phyloP scores from a whole-genome alignment of 441 rosid species.

The Omphalea diandra region DNA sequence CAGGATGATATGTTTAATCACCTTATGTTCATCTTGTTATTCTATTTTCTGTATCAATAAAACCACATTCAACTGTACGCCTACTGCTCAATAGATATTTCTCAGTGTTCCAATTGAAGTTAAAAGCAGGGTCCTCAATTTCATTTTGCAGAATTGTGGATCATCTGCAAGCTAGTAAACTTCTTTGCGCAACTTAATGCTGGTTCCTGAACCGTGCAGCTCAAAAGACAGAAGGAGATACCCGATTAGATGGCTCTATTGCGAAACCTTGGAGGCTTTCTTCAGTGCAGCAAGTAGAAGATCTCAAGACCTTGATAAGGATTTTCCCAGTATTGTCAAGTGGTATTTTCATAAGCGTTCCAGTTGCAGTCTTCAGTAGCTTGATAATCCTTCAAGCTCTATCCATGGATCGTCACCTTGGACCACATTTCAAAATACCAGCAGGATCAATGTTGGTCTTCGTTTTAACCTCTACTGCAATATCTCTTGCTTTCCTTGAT shows the following conservation, averaged over 20 bases:
- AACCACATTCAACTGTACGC: too few relatives aligned
- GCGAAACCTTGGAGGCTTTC: slow-evolving; percentile 44
- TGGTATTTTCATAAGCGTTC: slow-evolving; percentile 35
- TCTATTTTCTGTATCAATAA: too few relatives aligned
- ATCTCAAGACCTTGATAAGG: slow-evolving; percentile 47
- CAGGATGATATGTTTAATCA: too few relatives aligned
- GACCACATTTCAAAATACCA: slow-evolving; percentile 41
- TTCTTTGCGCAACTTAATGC: background rate
- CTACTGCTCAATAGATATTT: too few relatives aligned
- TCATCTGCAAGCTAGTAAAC: background rate
- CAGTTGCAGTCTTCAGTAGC: slow-evolving; percentile 36
- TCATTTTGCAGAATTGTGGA: background rate
- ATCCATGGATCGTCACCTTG: slow-evolving; percentile 41
- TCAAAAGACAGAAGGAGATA: slow-evolving; percentile 31
- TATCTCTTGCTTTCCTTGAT: slow-evolving; percentile 39
- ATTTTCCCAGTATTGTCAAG: slow-evolving; percentile 48
- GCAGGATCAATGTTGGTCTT: slow-evolving; percentile 53
- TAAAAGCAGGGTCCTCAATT: background rate
- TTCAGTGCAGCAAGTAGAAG: slow-evolving; percentile 60
- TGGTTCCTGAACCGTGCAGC: slow-evolving; percentile 39
- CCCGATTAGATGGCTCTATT: slow-evolving; percentile 21
- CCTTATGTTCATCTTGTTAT: too few relatives aligned
- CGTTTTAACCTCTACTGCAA: slow-evolving; percentile 37
- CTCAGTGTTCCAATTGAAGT: too few relatives aligned
- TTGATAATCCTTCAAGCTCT: slow-evolving; percentile 50